Evolutionary conservation across 169 alveolate species (phyloP), one percentile per base, ranked within the genome.

Genomic region (Eimeria maxima): DNA sequence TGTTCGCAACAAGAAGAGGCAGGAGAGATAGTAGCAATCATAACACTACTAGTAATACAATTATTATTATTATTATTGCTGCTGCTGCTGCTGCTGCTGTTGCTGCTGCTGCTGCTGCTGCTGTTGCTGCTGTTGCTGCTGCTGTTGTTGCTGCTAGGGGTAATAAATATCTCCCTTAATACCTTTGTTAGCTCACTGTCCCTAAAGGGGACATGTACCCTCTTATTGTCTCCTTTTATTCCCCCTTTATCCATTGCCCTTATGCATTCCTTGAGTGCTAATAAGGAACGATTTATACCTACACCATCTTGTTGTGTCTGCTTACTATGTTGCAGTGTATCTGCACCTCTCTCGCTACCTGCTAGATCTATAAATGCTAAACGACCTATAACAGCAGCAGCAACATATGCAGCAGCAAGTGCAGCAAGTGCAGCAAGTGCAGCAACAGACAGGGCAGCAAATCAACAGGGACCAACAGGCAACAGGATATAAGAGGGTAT

Each of bases 1-100:
- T 99, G 99, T 90, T 99, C 99, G 90, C 99, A 98, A 86, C 99
- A 98, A 27, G 99, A 98, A 78, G 98, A 97, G 69, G 99, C 98
- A 2, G 99, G 99, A 22, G 99, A 99, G 55, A 99, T 98, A 96
- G 99, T 99, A 44, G 99, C 99, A 47, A 99, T 99, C 99, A 99
- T 99, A 47, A 99, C 99, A 22, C 99, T 98, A 76, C 98, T n/a
- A n/a, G n/a, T n/a, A n/a, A n/a, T n/a, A n/a, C n/a, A n/a, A n/a
- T n/a, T n/a, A n/a, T n/a, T n/a, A n/a, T n/a, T n/a, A n/a, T n/a
- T n/a, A n/a, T n/a, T n/a, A n/a, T n/a, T n/a, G n/a, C n/a, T n/a
- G n/a, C n/a, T n/a, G n/a, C n/a, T n/a, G n/a, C n/a, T n/a, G n/a
- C n/a, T n/a, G n/a, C n/a, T n/a, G n/a, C n/a, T n/a, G n/a, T n/a